Conservation (phyloP, 75 land plant genomes). For the Picea sitchensis region DNA sequence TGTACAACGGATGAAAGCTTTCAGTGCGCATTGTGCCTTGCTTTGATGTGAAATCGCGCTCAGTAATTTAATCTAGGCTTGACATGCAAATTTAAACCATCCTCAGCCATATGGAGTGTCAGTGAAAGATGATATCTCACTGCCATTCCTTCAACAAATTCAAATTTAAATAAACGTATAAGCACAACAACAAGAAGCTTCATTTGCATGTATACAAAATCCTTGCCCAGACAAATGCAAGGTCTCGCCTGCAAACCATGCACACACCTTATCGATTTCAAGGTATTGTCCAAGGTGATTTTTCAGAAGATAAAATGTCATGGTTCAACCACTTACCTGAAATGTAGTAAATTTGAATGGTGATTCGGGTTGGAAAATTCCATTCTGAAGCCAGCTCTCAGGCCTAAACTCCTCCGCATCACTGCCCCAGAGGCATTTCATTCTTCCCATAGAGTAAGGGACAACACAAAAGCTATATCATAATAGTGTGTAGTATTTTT, state of each 20-base stretch:
- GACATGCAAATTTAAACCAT: conserved; percentile 1
- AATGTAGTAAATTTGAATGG: too few species aligned
- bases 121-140: conserved; percentile 24
- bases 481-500: too few species aligned
- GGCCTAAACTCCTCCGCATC: too few species aligned
- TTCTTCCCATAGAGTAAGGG: too few species aligned
- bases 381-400: too few species aligned
- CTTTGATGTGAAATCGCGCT: too few species aligned
- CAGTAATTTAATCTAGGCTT: background rate
- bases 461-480: too few species aligned
- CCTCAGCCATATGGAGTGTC: conserved; percentile 35
- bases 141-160: conserved; percentile 13
- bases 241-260: conserved; percentile 53
- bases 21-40: too few species aligned
- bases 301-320: background rate
- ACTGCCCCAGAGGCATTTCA: too few species aligned
- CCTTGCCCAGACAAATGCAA: conserved; percentile 71
- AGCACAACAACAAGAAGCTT: conserved; percentile 50
- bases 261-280: background rate
- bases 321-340: background rate
- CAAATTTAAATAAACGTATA: conserved; percentile 39
- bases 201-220: conserved; percentile 72
- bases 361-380: too few species aligned
- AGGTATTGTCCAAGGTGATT: too few species aligned
- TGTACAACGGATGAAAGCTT: too few species aligned